phyloP scores from a whole-genome alignment of 371 early-diverging fungal species.

The Smittium mucronatum region DNA sequence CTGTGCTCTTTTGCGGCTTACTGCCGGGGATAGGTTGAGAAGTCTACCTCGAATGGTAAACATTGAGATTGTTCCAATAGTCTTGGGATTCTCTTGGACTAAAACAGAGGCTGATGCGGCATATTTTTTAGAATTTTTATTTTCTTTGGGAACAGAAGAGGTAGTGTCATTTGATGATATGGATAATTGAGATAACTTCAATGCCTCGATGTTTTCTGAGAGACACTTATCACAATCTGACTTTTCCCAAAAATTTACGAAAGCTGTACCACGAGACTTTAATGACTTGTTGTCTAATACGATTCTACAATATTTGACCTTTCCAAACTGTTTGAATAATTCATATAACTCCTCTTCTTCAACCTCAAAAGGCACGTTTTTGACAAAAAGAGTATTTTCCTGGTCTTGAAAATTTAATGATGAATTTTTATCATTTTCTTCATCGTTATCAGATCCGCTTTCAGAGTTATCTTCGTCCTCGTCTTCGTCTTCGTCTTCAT shows the following conservation, averaged over 20 bases:
- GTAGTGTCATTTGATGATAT: slow-evolving; percentile 38
- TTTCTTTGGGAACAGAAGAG: slow-evolving; percentile 50
- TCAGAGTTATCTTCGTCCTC: slow-evolving; percentile 34
- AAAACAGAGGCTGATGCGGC: slow-evolving; percentile 43
- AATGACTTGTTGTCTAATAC: slow-evolving; percentile 69
- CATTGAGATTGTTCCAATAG: slow-evolving; percentile 35
- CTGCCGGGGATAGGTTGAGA: slow-evolving; percentile 65
- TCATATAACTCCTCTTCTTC: slow-evolving; percentile 65
- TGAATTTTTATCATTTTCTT: slow-evolving; percentile 27
- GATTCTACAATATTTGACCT: slow-evolving; percentile 66
- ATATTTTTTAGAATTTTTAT: slow-evolving; percentile 41
- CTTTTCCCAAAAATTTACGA: slow-evolving; percentile 67
- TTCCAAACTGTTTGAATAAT: slow-evolving; percentile 43
- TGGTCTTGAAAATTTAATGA: slow-evolving; percentile 31
- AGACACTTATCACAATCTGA: slow-evolving; percentile 63
- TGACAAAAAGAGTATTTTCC: slow-evolving; percentile 76
- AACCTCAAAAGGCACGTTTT: slow-evolving; percentile 82
- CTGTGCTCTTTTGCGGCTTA: slow-evolving; percentile 54
- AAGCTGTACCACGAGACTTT: slow-evolving; percentile 79
- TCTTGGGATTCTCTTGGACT: slow-evolving; percentile 48
- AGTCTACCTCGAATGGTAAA: slow-evolving; percentile 72
- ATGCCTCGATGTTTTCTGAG: slow-evolving; percentile 44
- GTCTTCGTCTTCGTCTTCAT: slow-evolving; percentile 29
- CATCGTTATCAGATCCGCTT: slow-evolving; percentile 30
- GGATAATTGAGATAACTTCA: slow-evolving; percentile 34